Evolutionary conservation across 805 yeast genomes (phyloP).

Genomic region (Hanseniaspora clermontiae): DNA sequence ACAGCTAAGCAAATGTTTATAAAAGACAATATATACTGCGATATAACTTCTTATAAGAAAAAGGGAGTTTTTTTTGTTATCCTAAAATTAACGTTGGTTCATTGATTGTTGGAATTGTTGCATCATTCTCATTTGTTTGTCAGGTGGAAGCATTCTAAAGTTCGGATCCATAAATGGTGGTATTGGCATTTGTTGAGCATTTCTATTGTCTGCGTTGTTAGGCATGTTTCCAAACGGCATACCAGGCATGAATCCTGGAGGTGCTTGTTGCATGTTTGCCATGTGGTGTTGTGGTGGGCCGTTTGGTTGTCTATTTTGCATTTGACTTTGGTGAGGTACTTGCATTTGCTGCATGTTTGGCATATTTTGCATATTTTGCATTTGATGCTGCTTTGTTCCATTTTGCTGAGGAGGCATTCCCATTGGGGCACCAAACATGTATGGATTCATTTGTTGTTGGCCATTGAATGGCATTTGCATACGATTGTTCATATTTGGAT

Average conservation of each 20-base stretch:
- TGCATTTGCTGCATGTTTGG: not conserved
- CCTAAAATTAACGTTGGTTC: not conserved
- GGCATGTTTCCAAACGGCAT: constrained; percentile 20
- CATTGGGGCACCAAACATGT: not conserved
- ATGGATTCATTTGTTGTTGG: not conserved
- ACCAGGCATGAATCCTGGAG: constrained; percentile 19
- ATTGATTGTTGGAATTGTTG: constrained; percentile 14
- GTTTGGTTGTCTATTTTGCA: not conserved
- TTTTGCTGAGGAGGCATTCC: constrained; percentile 19
- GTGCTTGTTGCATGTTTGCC: constrained; percentile 17
- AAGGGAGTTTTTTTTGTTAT: not conserved
- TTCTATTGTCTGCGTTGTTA: constrained; percentile 17
- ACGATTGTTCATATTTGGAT: constrained; percentile 16
- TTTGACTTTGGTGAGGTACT: not conserved
- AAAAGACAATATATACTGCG: not conserved
- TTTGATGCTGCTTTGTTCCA: constrained; percentile 17
- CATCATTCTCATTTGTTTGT: constrained; percentile 14
- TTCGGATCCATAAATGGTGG: constrained; percentile 14
- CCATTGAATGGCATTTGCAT: constrained; percentile 9
- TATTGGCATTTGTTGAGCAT: constrained; percentile 18
- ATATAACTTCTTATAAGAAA: not conserved
- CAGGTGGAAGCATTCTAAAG: constrained; percentile 16
- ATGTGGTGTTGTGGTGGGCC: not conserved
- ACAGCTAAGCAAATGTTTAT: constrained; percentile 28
- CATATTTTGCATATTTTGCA: not conserved